A percentile compares a stretch with the other conserved stretches of the same genome.
Evolutionary conservation across 2,329 filamentous ascomycete genomes (phyloP).

Genomic region (Neopestalotiopsis sp.): DNA sequence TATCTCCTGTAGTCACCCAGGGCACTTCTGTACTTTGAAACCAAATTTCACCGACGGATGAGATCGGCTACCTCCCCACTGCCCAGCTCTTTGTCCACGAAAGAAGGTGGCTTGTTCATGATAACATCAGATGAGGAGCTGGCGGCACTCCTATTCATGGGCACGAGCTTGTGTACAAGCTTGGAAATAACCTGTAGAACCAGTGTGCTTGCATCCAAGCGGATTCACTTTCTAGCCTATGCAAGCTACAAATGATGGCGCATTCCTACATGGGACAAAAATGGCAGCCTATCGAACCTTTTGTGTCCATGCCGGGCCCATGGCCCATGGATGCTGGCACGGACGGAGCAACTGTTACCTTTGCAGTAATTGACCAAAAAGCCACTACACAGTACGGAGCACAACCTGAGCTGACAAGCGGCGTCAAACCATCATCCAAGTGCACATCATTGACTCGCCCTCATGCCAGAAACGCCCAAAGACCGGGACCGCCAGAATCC

Average conservation of each 20-base stretch:
- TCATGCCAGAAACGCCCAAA: not conserved
- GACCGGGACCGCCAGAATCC: not conserved
- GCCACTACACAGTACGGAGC: slow-evolving; percentile 1
- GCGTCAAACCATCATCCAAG: not conserved
- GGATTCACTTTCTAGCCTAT: not conserved
- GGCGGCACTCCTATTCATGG: not conserved
- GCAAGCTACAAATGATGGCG: slow-evolving; percentile 1
- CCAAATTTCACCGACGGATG: slow-evolving; percentile 12
- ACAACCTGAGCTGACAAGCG: slow-evolving; percentile 1
- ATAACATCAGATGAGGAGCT: slow-evolving; percentile 1
- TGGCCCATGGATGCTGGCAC: not conserved
- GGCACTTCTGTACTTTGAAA: not conserved
- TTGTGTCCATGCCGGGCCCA: not conserved
- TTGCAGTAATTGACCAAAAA: not conserved
- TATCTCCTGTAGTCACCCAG: not conserved
- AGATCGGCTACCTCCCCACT: slow-evolving; percentile 7
- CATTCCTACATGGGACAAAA: not conserved
- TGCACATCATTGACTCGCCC: slow-evolving; percentile 1
- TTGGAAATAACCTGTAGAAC: not conserved
- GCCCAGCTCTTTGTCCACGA: not conserved
- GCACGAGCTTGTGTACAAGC: not conserved
- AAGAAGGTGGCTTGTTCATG: not conserved
- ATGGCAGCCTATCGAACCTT: not conserved
- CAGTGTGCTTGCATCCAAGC: not conserved
- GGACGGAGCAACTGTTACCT: not conserved